Conservation (phyloP, 495 filamentous ascomycete species). For the Stereocaulon alpinum region DNA sequence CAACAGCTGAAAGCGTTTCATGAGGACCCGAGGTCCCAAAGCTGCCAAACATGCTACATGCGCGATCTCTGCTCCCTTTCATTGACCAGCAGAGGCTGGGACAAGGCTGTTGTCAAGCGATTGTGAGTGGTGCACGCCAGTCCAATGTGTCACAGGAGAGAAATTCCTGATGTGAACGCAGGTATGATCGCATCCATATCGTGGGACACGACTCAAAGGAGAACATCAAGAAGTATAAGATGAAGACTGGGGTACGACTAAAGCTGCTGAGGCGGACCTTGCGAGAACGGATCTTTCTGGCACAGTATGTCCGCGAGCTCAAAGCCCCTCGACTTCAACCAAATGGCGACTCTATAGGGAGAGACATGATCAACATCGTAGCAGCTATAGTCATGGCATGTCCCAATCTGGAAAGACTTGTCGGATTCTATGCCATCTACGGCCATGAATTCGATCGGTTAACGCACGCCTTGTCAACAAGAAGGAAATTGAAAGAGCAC, state of each 20-base stretch:
- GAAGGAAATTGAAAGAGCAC: conserved; percentile 63
- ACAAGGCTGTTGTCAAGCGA: conserved; percentile 51
- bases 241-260: conserved; percentile 57
- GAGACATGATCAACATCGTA: conserved; percentile 58
- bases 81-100: conserved; percentile 55
- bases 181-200: conserved; percentile 62
- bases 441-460: conserved; percentile 63
- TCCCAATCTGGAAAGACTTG: conserved; percentile 67
- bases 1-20: conserved; percentile 42
- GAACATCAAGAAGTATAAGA: conserved; percentile 55
- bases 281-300: conserved; percentile 56
- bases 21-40: conserved; percentile 29
- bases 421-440: conserved; percentile 61
- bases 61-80: conserved; percentile 61
- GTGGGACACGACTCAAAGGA: conserved; percentile 54
- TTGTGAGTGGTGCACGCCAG: conserved; percentile 40
- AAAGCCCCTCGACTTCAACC: conserved; percentile 44
- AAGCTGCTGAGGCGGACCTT: conserved; percentile 69
- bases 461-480: conserved; percentile 68
- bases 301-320: conserved; percentile 61
- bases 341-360: conserved; percentile 36
- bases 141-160: conserved; percentile 2
- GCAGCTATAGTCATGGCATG: conserved; percentile 80
- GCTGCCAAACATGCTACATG: conserved; percentile 69
- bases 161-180: conserved; percentile 23